Conservation (phyloP, 2,329 filamentous ascomycete genomes). For the Aspergillus sp. region DNA sequence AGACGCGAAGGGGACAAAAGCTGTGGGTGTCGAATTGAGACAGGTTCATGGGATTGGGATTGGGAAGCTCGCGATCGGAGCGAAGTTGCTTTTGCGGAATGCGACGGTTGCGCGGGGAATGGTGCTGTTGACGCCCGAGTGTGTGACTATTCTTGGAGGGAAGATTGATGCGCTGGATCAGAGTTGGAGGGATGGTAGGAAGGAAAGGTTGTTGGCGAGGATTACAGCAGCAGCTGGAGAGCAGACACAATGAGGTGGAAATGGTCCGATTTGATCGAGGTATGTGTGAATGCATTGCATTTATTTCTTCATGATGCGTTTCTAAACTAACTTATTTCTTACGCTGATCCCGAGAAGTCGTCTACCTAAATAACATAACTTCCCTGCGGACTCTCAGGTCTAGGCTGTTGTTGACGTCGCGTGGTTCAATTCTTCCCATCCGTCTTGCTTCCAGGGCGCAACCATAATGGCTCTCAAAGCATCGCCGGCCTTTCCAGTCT, state of each 20-base stretch:
- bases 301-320: background rate
- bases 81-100: slow-evolving; percentile 73
- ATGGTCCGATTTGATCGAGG: background rate
- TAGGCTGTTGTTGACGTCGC: slow-evolving; percentile 26
- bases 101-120: slow-evolving; percentile 69
- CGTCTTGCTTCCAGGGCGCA: slow-evolving; percentile 71
- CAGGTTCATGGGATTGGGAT: slow-evolving; percentile 65
- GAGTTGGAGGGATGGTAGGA: slow-evolving; percentile 70
- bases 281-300: background rate
- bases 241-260: slow-evolving; percentile 1
- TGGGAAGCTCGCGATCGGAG: slow-evolving; percentile 65
- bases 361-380: background rate
- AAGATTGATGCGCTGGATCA: slow-evolving; percentile 80
- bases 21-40: slow-evolving; percentile 71
- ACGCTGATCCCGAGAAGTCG: background rate
- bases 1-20: slow-evolving; percentile 68
- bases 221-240: slow-evolving; percentile 42
- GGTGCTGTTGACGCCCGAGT: slow-evolving; percentile 71
- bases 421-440: slow-evolving; percentile 57
- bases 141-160: slow-evolving; percentile 75
- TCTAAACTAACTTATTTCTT: background rate
- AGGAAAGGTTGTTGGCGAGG: slow-evolving; percentile 65
- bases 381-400: background rate
- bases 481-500: slow-evolving; percentile 69
- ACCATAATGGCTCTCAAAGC: slow-evolving; percentile 75